Percentiles rank a stretch among this genome's conserved stretches.
These are phyloP conservation scores for Annulohypoxylon truncatum DNA, from an alignment of 2,329 filamentous ascomycete genomes.

Conservation along the genomic window DNA sequence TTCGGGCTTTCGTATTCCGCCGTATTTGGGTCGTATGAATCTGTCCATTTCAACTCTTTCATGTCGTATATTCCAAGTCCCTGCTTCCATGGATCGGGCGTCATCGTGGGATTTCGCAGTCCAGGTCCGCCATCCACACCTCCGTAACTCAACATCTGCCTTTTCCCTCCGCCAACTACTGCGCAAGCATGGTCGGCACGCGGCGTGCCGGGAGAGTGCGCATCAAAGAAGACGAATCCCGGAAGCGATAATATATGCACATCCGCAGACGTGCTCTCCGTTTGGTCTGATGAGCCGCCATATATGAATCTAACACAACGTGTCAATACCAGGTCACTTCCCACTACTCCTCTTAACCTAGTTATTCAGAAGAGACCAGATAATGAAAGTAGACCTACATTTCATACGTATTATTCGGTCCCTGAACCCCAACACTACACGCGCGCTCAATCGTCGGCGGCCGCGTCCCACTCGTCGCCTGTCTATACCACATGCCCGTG, in stretches of 20 bases:
- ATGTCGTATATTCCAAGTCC: slow-evolving; percentile 57
- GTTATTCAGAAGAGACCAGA: background rate
- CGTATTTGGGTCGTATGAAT: slow-evolving; percentile 51
- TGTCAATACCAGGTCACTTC: slow-evolving; percentile 9
- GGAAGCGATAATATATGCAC: slow-evolving; percentile 54
- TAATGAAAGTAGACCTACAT: slow-evolving; percentile 44
- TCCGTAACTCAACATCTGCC: slow-evolving; percentile 56
- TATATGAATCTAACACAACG: slow-evolving; percentile 51
- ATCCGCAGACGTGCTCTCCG: slow-evolving; percentile 43
- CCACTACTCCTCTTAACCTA: background rate
- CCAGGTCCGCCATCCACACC: slow-evolving; percentile 48
- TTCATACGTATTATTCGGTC: slow-evolving; percentile 52
- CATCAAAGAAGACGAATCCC: slow-evolving; percentile 53
- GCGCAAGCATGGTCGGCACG: slow-evolving; percentile 52
- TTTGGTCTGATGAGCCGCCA: slow-evolving; percentile 47
- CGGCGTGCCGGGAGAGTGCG: slow-evolving; percentile 39
- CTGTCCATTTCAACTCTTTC: slow-evolving; percentile 51
- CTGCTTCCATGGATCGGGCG: slow-evolving; percentile 52
- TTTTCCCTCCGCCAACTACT: slow-evolving; percentile 50
- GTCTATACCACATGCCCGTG: slow-evolving; percentile 51
- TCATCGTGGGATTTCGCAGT: slow-evolving; percentile 39
- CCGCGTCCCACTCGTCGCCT: slow-evolving; percentile 49
- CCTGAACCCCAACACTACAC: slow-evolving; percentile 51
- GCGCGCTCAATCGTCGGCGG: slow-evolving; percentile 48
- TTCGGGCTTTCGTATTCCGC: slow-evolving; percentile 51